Evolutionary conservation across 352 stramenopile genomes (phyloP), one percentile per base, ranked within the genome.

Genomic region (Phytophthora sojae): DNA sequence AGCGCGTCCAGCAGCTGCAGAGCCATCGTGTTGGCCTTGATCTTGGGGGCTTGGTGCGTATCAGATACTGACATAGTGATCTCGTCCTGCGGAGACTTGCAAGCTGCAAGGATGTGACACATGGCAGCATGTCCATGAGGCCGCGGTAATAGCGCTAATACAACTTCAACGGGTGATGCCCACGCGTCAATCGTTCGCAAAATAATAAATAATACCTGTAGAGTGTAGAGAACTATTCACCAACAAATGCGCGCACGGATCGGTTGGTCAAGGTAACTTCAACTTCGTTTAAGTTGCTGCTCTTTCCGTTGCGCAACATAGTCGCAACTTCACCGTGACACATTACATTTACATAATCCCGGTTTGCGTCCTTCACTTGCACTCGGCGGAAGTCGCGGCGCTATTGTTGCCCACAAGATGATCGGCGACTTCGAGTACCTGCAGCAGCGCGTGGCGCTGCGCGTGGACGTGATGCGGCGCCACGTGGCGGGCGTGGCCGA

Each of bases 391-490:
- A 21, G 21, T 21, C 21, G 21, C 21, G 21, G 21, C 21, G 21
- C 21, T 21, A 21, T 21, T 21, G 21, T 21, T 21, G 21, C 17
- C 39, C 8, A 61, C 51, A 71, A 62, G 21, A 94, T 93, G 86
- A 96, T 96, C 76, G 69, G 78, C 35, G 87, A 96, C 72, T 96
- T 89, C 67, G 87, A 95, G 71, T 95, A 94, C 65, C 76, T 96
- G 72, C 86, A 96, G 73, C 87, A 96, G 80, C 87, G 87, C 55
- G 82, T 83, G 74, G 90, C 82, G 64, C 79, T 96, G 61, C 79
- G 80, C 58, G 83, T 96, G 62, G 86, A 96, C 62, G 80, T 95
- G 73, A 73, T 95, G 69, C 82, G 80, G n/a, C 74, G 76, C 42
- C 74, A 78, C 37, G 60, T 96, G 12, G 54, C 66, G 14, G 87